Percentiles rank a stretch among this genome's conserved stretches.
Evolutionary conservation across 2,329 filamentous ascomycete species (phyloP).

Genomic region (Fusarium mangiferae): DNA sequence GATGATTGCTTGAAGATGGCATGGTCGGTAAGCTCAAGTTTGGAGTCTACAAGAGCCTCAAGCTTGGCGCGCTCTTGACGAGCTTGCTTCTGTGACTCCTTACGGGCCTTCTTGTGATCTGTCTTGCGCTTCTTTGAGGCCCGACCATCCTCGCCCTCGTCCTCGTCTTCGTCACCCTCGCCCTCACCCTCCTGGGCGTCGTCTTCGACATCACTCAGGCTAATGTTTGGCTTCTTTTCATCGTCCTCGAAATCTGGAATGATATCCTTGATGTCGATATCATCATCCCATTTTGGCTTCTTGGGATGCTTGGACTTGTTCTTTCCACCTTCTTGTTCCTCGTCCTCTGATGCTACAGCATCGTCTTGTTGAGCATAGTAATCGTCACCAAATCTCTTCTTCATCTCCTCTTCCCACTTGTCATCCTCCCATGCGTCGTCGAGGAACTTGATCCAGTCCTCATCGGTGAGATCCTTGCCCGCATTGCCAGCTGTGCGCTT

Average conservation of each 20-base stretch:
- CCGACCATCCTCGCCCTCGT: slow-evolving; percentile 55
- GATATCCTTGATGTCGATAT: slow-evolving; percentile 96
- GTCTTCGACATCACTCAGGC: slow-evolving; percentile 60
- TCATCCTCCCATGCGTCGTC: slow-evolving; percentile 90
- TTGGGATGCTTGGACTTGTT: slow-evolving; percentile 60
- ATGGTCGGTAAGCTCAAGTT: slow-evolving; percentile 77
- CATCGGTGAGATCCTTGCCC: slow-evolving; percentile 72
- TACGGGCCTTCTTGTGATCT: slow-evolving; percentile 68
- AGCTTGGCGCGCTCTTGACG: slow-evolving; percentile 84
- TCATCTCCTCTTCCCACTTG: slow-evolving; percentile 92
- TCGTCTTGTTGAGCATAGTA: slow-evolving; percentile 84
- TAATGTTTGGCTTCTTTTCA: slow-evolving; percentile 61
- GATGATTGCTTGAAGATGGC: slow-evolving; percentile 60
- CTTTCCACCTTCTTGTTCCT: slow-evolving; percentile 64
- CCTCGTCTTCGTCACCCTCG: slow-evolving; percentile 45
- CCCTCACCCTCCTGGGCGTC: slow-evolving; percentile 47
- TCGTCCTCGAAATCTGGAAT: slow-evolving; percentile 86
- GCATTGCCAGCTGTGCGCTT: slow-evolving; percentile 86
- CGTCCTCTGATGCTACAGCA: slow-evolving; percentile 73
- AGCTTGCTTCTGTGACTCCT: slow-evolving; percentile 73
- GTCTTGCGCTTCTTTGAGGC: slow-evolving; percentile 70
- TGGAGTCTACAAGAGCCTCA: slow-evolving; percentile 85
- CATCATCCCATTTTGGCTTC: slow-evolving; percentile 87
- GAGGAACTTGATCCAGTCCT: slow-evolving; percentile 86
- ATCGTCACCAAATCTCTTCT: slow-evolving; percentile 84